Percentiles rank a stretch among this genome's conserved stretches.
Evolutionary conservation across 1,284 basidiomycete genomes (phyloP).

Genomic region (Schizophyllum amplum): DNA sequence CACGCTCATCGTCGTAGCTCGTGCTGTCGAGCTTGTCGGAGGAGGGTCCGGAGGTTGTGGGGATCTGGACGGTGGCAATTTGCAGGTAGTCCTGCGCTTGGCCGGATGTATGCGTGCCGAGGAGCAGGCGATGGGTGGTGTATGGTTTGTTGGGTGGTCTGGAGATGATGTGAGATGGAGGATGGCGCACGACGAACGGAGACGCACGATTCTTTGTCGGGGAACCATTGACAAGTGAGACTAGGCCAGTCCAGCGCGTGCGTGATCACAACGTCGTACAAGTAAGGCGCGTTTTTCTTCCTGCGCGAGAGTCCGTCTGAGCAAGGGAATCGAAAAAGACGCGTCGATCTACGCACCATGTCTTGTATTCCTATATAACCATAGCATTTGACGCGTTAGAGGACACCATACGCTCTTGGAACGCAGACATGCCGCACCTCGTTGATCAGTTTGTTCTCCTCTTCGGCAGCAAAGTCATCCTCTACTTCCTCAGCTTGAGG

Average conservation of each 20-base stretch:
- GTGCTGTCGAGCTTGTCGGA: slow-evolving; percentile 70
- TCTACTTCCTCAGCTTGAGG: slow-evolving; percentile 58
- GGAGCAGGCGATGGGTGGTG: slow-evolving; percentile 86
- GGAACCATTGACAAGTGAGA: slow-evolving; percentile 98
- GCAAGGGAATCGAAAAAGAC: not conserved
- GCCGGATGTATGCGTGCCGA: slow-evolving; percentile 96
- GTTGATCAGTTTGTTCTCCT: slow-evolving; percentile 88
- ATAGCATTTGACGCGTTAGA: slow-evolving; percentile 7
- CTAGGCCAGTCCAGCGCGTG: slow-evolving; percentile 98
- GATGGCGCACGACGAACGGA: slow-evolving; percentile 1
- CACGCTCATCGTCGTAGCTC: slow-evolving; percentile 90
- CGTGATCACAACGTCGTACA: slow-evolving; percentile 96
- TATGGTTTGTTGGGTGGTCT: slow-evolving; percentile 72
- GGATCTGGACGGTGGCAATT: slow-evolving; percentile 92
- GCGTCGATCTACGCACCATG: slow-evolving; percentile 41
- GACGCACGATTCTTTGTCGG: slow-evolving; percentile 87
- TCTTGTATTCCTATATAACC: slow-evolving; percentile 67
- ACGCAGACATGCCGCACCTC: slow-evolving; percentile 52
- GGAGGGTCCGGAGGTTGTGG: slow-evolving; percentile 59
- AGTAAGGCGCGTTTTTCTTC: slow-evolving; percentile 97
- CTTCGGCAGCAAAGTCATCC: slow-evolving; percentile 73
- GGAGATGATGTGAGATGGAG: slow-evolving; percentile 39
- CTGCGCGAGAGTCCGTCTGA: slow-evolving; percentile 28
- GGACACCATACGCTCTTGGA: slow-evolving; percentile 9
- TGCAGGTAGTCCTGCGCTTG: slow-evolving; percentile 95